phyloP scores from a whole-genome alignment of 2,329 filamentous ascomycete species.

The Parastagonospora nodorum region DNA sequence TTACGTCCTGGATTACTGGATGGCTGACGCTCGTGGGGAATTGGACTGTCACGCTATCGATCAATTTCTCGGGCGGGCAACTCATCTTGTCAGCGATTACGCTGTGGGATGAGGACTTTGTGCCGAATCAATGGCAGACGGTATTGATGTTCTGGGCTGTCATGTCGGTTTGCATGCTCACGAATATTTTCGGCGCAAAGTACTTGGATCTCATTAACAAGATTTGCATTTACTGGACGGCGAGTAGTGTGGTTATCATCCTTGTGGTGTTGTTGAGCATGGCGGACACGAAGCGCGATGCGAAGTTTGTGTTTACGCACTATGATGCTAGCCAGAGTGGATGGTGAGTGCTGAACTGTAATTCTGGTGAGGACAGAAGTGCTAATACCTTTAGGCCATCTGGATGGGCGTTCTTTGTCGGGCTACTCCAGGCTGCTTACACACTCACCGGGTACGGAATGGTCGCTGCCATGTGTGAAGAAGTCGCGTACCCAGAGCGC shows the following conservation, averaged over 20 bases:
- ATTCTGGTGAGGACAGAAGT: background rate
- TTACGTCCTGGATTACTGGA: constrained; percentile 71
- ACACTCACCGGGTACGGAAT: constrained; percentile 70
- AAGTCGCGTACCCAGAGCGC: constrained; percentile 69
- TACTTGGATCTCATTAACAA: constrained; percentile 73
- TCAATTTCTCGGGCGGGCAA: constrained; percentile 70
- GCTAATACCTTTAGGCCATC: constrained; percentile 52
- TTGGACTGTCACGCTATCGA: constrained; percentile 68
- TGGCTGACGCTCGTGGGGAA: constrained; percentile 76
- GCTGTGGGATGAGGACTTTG: constrained; percentile 72
- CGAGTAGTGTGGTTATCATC: constrained; percentile 69
- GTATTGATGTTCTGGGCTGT: constrained; percentile 74
- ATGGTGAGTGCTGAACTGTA: constrained; percentile 53
- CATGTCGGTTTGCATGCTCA: constrained; percentile 66
- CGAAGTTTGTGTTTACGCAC: constrained; percentile 69
- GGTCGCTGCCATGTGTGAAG: constrained; percentile 74
- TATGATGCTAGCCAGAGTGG: constrained; percentile 69
- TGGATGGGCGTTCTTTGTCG: constrained; percentile 76
- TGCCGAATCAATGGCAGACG: constrained; percentile 70
- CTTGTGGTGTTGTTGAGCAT: constrained; percentile 67
- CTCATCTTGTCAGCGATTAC: constrained; percentile 70
- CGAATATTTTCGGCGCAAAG: constrained; percentile 68
- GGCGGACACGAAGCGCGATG: constrained; percentile 62
- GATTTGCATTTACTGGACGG: constrained; percentile 75
- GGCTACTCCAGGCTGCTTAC: constrained; percentile 68